These are phyloP conservation scores for Hysterium pulicare DNA, from an alignment of 2,329 filamentous ascomycete species.

Conservation along the genomic window DNA sequence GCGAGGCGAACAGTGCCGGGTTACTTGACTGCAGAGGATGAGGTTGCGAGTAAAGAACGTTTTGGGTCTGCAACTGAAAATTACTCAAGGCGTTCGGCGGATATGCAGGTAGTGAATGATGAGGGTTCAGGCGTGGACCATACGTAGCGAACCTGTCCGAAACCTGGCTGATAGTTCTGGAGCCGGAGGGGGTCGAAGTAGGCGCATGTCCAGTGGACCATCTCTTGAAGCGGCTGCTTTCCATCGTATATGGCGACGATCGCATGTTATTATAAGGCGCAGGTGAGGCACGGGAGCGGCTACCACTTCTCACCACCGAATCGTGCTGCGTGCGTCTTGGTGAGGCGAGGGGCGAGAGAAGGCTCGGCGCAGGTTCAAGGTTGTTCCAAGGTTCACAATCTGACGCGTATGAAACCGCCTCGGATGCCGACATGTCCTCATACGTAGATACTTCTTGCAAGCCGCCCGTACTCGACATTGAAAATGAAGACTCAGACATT, in stretches of 20 bases:
- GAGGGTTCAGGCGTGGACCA: conserved; percentile 52
- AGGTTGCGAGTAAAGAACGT: conserved; percentile 36
- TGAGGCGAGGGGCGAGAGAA: conserved; percentile 70
- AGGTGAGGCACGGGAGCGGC: conserved; percentile 67
- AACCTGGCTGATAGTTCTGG: conserved; percentile 54
- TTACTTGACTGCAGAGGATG: conserved; percentile 55
- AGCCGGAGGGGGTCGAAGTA: conserved; percentile 60
- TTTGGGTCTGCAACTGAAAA: conserved; percentile 31
- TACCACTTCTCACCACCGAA: conserved; percentile 47
- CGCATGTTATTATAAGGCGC: conserved; percentile 66
- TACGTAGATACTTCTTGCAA: conserved; percentile 68
- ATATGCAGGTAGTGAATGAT: conserved; percentile 39
- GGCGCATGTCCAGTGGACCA: conserved; percentile 66
- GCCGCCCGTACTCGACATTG: conserved; percentile 60
- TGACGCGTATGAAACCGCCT: conserved; percentile 60
- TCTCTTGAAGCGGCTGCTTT: conserved; percentile 64
- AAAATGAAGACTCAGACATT: conserved; percentile 71
- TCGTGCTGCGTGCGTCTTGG: conserved; percentile 62
- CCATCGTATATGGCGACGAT: conserved; percentile 68
- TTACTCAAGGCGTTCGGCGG: conserved; percentile 29
- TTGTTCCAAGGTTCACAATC: conserved; percentile 65
- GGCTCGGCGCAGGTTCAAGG: conserved; percentile 64
- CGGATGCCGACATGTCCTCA: conserved; percentile 68
- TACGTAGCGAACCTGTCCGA: conserved; percentile 62
- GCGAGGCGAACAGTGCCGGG: conserved; percentile 44